These are phyloP conservation scores for Lachancea cidri DNA, from an alignment of 805 yeast species.

Conservation along the genomic window DNA sequence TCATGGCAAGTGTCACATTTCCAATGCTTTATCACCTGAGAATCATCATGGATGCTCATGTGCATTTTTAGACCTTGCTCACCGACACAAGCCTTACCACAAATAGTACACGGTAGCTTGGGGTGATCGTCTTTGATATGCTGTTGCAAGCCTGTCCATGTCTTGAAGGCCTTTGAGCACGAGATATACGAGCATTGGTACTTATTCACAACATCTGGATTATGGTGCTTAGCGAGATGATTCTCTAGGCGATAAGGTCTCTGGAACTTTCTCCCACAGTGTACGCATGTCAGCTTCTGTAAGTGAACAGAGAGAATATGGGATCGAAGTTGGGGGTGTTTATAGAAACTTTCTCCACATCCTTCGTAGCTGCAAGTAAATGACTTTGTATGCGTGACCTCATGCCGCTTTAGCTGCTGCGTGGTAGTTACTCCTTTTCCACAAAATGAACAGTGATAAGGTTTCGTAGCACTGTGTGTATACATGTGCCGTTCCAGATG, in stretches of 20 bases:
- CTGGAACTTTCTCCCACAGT: constrained; percentile 60
- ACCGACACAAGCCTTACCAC: constrained; percentile 73
- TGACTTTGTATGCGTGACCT: constrained; percentile 68
- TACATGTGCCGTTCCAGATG: constrained; percentile 71
- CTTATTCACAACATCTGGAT: constrained; percentile 33
- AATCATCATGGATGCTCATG: constrained; percentile 62
- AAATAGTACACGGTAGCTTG: constrained; percentile 53
- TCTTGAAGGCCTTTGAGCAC: constrained; percentile 55
- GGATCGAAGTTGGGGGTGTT: constrained; percentile 68
- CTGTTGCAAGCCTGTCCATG: constrained; percentile 67
- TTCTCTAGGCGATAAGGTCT: constrained; percentile 60
- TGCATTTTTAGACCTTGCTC: constrained; percentile 65
- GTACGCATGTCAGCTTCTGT: constrained; percentile 46
- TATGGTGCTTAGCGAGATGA: constrained; percentile 65
- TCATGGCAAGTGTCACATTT: constrained; percentile 51
- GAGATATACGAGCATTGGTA: constrained; percentile 60
- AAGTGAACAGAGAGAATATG: constrained; percentile 65
- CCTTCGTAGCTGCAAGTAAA: constrained; percentile 54
- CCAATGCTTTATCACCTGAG: constrained; percentile 54
- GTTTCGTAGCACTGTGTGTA: constrained; percentile 62
- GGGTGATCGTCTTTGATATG: constrained; percentile 75
- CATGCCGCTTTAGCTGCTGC: constrained; percentile 83
- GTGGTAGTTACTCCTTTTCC: constrained; percentile 74
- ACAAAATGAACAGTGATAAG: constrained; percentile 68
- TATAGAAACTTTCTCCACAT: constrained; percentile 65